Evolutionary conservation across 768 basidiomycete genomes (phyloP), one percentile per base, ranked within the genome.

Genomic region (Jaapia argillacea): DNA sequence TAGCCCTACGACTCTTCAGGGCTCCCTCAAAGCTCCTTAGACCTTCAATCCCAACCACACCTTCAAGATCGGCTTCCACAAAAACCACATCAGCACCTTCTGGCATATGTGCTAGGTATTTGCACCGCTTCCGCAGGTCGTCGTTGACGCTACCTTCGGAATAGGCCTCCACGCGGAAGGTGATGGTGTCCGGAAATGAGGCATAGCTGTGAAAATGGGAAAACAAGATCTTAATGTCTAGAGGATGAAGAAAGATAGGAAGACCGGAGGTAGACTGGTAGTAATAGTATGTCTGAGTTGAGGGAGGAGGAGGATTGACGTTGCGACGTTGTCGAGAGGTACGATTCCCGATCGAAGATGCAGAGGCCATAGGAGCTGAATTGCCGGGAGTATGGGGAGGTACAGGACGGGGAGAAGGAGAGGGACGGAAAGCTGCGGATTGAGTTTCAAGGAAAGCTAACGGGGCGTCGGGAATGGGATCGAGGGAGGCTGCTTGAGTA

Each of bases 241-340:
- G 74, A 2, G 94, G 94, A 55, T 96, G 91, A 7, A 99, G 77
- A 69, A 87, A 99, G 51, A 96, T 72, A 6, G 90, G 85, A 45
- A 86, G 70, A 10, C 96, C 96, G 1, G 88, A 86, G 0, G 89
- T 79, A 14, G 91, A 85, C 60, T 98, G 96, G 60, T 98, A 99
- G 63, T 85, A 99, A 58, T 85, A 92, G 64, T 94, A 99, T 6
- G 89, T 84, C 6, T 88, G 84, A 13, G 86, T 85, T 14, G 86
- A 85, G 14, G 84, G 86, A 2, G 88, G 86, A 2, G 85, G 86
- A 1, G 87, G 85, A 53, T 90, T 91, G 51, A 91, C 61, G 57
- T 91, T 91, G 45, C 78, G 75, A 23, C 86, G 77, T 42, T 79
- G 79, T 45, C 74, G 73, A 25, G 73, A 74, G 39, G 53, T 62